Percentiles rank a stretch among this genome's conserved stretches.
Conservation (phyloP, 306 rosid genomes). For the Mucuna pruriens region DNA sequence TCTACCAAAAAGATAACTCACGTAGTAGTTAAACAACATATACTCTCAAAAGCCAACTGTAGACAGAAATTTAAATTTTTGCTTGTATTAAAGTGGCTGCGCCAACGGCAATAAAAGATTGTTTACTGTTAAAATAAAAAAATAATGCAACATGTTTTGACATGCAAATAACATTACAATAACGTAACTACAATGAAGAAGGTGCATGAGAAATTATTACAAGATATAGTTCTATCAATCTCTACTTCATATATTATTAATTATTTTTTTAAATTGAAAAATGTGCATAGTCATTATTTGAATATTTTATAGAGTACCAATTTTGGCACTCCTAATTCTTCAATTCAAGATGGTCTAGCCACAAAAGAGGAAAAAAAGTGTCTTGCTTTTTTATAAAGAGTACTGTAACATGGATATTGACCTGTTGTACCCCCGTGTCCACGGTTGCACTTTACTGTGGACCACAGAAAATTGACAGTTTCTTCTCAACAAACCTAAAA, state of each 20-base stretch:
- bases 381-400: background rate
- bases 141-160: background rate
- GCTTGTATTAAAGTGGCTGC: background rate
- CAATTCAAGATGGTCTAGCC: constrained; percentile 12
- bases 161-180: background rate
- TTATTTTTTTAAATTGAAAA: too few relatives aligned
- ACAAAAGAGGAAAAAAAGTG: background rate
- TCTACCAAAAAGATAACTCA: background rate
- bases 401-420: background rate
- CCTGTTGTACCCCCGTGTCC: background rate
- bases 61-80: background rate
- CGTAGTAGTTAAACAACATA: background rate
- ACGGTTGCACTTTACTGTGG: background rate
- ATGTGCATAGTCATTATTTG: background rate
- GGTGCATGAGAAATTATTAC: background rate
- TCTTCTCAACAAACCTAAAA: background rate
- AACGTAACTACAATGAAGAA: background rate
- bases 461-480: constrained; percentile 30
- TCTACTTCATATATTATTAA: too few relatives aligned
- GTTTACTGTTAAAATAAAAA: background rate
- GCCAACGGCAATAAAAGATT: background rate
- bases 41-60: background rate
- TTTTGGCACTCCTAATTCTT: background rate
- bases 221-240: too few relatives aligned
- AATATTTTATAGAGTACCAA: constrained; percentile 7